A percentile compares a stretch with the other conserved stretches of the same genome.
phyloP scores from a whole-genome alignment of 1,284 basidiomycete species.

The Apiotrichum siamense region DNA sequence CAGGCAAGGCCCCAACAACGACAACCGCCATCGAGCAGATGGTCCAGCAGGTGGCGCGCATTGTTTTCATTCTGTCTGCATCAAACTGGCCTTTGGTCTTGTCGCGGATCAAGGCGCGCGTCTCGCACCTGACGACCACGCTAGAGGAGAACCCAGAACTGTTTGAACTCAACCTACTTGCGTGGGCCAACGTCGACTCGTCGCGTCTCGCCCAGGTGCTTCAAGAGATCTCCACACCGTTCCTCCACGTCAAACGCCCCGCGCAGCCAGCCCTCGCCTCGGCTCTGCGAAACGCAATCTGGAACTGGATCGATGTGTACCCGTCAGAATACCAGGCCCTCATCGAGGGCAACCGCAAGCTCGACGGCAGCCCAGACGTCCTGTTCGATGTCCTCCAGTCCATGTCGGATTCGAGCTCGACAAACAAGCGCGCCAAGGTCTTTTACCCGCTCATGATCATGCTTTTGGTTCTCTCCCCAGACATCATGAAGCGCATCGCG shows the following conservation, averaged over 20 bases:
- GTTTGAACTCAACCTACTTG: conserved; percentile 42
- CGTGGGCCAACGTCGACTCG: conserved; percentile 49
- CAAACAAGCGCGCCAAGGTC: conserved; percentile 50
- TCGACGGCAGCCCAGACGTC: conserved; percentile 74
- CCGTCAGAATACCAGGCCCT: conserved; percentile 73
- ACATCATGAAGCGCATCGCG: conserved; percentile 55
- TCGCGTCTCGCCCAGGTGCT: conserved; percentile 37
- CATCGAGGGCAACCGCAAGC: conserved; percentile 56
- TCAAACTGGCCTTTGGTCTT: conserved; percentile 84
- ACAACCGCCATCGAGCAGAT: conserved; percentile 36
- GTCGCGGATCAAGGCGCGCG: conserved; percentile 63
- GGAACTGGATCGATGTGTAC: conserved; percentile 86
- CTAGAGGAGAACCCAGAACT: conserved; percentile 54
- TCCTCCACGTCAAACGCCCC: conserved; percentile 74
- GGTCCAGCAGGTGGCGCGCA: conserved; percentile 55
- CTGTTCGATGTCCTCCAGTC: conserved; percentile 71
- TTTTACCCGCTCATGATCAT: conserved; percentile 78
- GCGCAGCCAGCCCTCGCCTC: conserved; percentile 67
- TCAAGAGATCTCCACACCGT: conserved; percentile 69
- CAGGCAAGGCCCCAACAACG: conserved; percentile 17
- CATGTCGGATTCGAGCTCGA: conserved; percentile 49
- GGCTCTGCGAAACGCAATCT: conserved; percentile 71
- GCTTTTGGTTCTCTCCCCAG: conserved; percentile 70
- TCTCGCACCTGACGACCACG: conserved; percentile 50
- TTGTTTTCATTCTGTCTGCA: conserved; percentile 81